Evolutionary conservation across 116 monocot species (phyloP).

Genomic region (Dioscorea cayenensis): DNA sequence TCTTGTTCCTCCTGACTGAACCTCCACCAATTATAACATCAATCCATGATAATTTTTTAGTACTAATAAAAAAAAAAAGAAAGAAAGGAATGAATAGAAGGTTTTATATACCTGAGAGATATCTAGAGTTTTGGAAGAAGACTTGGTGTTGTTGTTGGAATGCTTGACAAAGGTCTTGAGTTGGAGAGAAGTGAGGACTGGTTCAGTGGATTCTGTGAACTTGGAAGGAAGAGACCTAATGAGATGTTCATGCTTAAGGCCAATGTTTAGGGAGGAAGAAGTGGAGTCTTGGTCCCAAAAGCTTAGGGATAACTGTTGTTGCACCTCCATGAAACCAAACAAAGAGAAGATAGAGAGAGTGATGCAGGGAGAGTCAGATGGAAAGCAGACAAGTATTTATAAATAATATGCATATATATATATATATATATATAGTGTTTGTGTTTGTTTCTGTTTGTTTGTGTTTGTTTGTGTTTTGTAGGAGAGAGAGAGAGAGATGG

Average conservation of each 20-base stretch:
- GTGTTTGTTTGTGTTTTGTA: too few relatives aligned
- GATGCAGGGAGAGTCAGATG: not conserved
- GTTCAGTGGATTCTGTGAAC: not conserved
- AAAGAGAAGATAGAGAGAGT: not conserved
- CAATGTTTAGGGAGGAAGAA: slow-evolving; percentile 1
- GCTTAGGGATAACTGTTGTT: slow-evolving; percentile 17
- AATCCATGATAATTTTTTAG: not conserved
- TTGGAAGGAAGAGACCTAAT: slow-evolving; percentile 7
- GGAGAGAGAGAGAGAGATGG: not conserved
- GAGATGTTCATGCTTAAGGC: slow-evolving; percentile 16
- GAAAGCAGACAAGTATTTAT: not conserved
- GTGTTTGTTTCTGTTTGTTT: too few relatives aligned
- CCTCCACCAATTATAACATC: not conserved
- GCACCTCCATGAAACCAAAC: slow-evolving; percentile 18
- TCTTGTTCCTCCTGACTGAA: slow-evolving; percentile 41
- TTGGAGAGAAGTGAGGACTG: not conserved
- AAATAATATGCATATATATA: not conserved
- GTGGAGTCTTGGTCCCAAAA: slow-evolving; percentile 11
- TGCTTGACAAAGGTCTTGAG: slow-evolving; percentile 1
- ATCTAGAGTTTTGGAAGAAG: not conserved
- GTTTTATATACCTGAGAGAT: not conserved
- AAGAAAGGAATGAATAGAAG: too few relatives aligned
- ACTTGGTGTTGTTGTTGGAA: not conserved
- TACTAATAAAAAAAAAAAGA: too few relatives aligned
- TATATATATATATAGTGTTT: not conserved